A percentile compares a stretch with the other conserved stretches of the same genome.
These are phyloP conservation scores for Lachnellula suecica DNA, from an alignment of 2,329 filamentous ascomycete species.

Conservation along the genomic window DNA sequence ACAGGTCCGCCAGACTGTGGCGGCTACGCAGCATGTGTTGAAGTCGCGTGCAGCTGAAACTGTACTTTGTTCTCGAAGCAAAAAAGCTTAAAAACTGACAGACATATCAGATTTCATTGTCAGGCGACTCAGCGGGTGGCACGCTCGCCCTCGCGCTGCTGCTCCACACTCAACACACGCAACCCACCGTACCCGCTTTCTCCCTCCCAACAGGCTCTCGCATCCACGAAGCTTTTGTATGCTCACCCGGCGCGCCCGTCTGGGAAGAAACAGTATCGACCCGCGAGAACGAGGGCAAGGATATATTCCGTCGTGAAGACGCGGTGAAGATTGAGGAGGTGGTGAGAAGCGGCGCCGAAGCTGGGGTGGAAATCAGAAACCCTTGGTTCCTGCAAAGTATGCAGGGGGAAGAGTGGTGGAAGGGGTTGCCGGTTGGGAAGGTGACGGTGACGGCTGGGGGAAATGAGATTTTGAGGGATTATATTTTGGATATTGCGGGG, in stretches of 20 bases:
- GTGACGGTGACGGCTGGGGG: not conserved
- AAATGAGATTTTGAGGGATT: not conserved
- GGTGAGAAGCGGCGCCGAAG: too few species aligned
- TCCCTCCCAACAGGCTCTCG: not conserved
- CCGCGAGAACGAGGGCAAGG: not conserved
- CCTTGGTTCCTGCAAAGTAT: not conserved
- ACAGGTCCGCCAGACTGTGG: not conserved
- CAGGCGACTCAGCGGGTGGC: not conserved
- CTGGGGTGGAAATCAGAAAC: not conserved
- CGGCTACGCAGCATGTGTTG: not conserved
- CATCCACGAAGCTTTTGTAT: not conserved
- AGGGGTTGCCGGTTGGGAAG: not conserved
- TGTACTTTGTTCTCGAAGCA: not conserved
- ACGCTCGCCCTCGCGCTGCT: not conserved
- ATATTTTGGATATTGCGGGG: not conserved
- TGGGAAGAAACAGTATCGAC: too few species aligned
- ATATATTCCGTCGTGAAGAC: too few species aligned
- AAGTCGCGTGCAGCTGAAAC: not conserved
- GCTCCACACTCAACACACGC: not conserved
- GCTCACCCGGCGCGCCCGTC: not conserved
- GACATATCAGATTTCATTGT: not conserved
- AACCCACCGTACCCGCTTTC: not conserved
- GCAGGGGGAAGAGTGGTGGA: not conserved
- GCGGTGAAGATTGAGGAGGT: not conserved
- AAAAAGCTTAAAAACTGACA: not conserved